Evolutionary conservation across 208 protist genomes (phyloP).

Genomic region (Porcisia hertigi): DNA sequence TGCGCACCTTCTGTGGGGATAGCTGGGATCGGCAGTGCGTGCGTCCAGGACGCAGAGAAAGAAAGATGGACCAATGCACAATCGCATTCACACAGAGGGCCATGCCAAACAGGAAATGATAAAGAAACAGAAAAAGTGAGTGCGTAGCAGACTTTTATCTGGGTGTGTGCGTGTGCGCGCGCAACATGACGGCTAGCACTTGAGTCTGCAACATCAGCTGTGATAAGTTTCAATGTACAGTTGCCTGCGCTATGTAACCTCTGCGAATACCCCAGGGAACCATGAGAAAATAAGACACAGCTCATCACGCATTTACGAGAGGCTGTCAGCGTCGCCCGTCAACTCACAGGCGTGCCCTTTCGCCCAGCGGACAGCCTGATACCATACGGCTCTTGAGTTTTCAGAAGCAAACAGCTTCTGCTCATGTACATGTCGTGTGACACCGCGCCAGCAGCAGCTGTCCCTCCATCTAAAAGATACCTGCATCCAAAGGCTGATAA

Average conservation of each 20-base stretch:
- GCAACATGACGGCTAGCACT: not conserved
- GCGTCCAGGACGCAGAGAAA: not conserved
- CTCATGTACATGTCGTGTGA: not conserved
- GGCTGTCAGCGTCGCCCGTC: not conserved
- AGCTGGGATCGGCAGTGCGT: not conserved
- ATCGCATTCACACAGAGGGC: not conserved
- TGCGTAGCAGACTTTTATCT: not conserved
- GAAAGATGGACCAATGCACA: not conserved
- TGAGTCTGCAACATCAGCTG: not conserved
- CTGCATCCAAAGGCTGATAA: not conserved
- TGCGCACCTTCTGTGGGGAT: not conserved
- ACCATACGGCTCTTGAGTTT: not conserved
- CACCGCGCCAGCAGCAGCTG: not conserved
- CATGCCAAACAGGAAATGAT: not conserved
- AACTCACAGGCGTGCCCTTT: not conserved
- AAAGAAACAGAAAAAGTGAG: not conserved
- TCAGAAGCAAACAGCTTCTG: not conserved
- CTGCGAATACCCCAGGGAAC: not conserved
- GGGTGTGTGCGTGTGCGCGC: not conserved
- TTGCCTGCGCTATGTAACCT: not conserved
- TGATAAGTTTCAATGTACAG: not conserved
- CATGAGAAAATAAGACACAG: not conserved
- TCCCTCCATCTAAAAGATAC: not conserved
- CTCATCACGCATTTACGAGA: not conserved
- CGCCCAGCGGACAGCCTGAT: not conserved